Evolutionary conservation across 2,329 filamentous ascomycete species (phyloP), one percentile per base, ranked within the genome.

Genomic region (Madurella mycetomatis): DNA sequence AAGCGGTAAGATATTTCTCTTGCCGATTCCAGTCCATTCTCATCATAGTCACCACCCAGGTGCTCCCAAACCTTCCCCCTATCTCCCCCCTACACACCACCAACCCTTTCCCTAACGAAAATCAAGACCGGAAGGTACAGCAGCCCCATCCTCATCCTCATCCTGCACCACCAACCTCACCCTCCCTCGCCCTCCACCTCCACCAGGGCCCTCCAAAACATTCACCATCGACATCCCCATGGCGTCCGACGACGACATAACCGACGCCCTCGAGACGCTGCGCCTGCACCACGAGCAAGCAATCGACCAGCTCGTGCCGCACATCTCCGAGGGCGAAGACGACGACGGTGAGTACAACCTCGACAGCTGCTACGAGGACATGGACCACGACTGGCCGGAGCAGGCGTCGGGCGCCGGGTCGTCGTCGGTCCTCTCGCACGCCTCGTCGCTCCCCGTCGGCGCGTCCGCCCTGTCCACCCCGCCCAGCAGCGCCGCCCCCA

Each of bases 171-270:
- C 50, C 9, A 25, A 12, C 5, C 30, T 34, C 12, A 44, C 18
- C 25, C 30, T 18, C 30, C 48, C 19, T 25, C 31, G 18, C 49
- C 49, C 15, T 39, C 42, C 67, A 17, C 72, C 67, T 9, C 68
- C 70, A 1, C 66, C 75, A 2, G 69, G 70, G 2, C 73, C 74
- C 0, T 73, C 75, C 59, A 75, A 75, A 69, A 81, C 74, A 15
- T 79, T 80, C 62, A 77, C 72, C 61, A 79, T 80, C 62, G 73
- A 81, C 67, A 79, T 79, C 63, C 70, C 73, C 51, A 71, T 81
- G 62, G 68, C 74, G 0, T 67, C 65, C 5, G 72, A 77, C 34
- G 65, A 70, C 2, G 71, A 76, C 9, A 60, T 68, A 1, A 66
- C 68, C 18, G 69, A 72, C 47, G 67, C 67, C 54, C 69, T 79